Evolutionary conservation across 2,329 filamentous ascomycete genomes (phyloP).

Genomic region (Fusarium anguioides): DNA sequence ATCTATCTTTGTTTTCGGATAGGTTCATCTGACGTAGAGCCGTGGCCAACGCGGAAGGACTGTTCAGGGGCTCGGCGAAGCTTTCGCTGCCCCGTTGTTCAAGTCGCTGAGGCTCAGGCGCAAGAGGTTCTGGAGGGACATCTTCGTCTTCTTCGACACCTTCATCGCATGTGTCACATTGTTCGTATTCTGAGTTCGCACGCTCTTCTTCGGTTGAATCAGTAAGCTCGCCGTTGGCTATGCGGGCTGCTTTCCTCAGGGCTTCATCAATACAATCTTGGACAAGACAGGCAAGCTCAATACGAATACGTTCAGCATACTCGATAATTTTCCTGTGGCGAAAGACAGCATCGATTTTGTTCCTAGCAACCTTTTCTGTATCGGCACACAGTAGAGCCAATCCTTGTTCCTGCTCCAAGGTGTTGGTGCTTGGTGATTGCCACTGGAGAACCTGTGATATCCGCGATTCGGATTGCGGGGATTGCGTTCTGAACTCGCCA

Average conservation of each 20-base stretch:
- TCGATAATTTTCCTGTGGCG: constrained; percentile 93
- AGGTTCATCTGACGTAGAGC: constrained; percentile 60
- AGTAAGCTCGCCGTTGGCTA: constrained; percentile 85
- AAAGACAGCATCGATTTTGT: constrained; percentile 93
- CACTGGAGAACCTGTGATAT: constrained; percentile 96
- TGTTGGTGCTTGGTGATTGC: constrained; percentile 93
- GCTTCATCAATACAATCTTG: constrained; percentile 96
- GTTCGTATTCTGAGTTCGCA: constrained; percentile 47
- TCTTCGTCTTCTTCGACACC: constrained; percentile 47
- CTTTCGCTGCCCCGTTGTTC: constrained; percentile 28
- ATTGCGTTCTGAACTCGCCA: constrained; percentile 90
- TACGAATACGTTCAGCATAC: constrained; percentile 93
- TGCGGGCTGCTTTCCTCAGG: constrained; percentile 86
- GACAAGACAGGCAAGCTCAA: constrained; percentile 92
- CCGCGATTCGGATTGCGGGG: constrained; percentile 93
- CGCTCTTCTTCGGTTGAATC: constrained; percentile 76
- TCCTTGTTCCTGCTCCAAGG: constrained; percentile 92
- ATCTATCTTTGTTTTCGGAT: constrained; percentile 43
- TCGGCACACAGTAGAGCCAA: constrained; percentile 88
- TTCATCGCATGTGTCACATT: constrained; percentile 50
- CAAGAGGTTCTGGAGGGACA: constrained; percentile 20
- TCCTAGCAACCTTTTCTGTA: constrained; percentile 83
- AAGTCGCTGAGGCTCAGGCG: constrained; percentile 23
- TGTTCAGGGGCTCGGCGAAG: constrained; percentile 45
- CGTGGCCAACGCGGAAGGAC: constrained; percentile 65